A percentile compares a stretch with the other conserved stretches of the same genome.
Evolutionary conservation across 257 asterid species (phyloP).

Genomic region (Verbena officinalis): DNA sequence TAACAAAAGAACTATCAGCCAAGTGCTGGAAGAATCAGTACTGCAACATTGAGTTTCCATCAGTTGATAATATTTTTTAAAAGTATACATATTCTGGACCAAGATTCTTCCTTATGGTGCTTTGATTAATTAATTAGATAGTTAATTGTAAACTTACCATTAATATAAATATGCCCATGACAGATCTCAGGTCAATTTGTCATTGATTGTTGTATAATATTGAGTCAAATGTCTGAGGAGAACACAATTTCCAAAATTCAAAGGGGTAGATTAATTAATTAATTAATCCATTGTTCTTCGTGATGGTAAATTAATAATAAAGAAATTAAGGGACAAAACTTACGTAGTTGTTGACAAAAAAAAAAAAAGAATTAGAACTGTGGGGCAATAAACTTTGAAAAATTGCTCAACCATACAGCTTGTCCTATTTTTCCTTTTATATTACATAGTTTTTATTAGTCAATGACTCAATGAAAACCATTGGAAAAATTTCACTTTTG

Average conservation of each 20-base stretch:
- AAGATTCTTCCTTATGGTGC: slow-evolving; percentile 37
- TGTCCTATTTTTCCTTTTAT: too few relatives aligned
- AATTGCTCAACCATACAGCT: not conserved
- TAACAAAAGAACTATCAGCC: slow-evolving; percentile 3
- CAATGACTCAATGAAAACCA: too few relatives aligned
- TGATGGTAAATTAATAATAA: not conserved
- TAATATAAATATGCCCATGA: not conserved
- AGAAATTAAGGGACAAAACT: slow-evolving; percentile 13
- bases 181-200: slow-evolving; percentile 1
- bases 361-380: slow-evolving; percentile 42
- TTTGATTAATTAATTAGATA: not conserved
- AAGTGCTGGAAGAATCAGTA: slow-evolving; percentile 35
- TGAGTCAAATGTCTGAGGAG: slow-evolving; percentile 25
- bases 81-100: slow-evolving; percentile 32
- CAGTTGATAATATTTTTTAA: slow-evolving; percentile 6
- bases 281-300: not conserved
- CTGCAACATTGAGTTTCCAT: slow-evolving; percentile 25
- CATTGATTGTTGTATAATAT: not conserved
- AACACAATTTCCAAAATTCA: slow-evolving; percentile 12
- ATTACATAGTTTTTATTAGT: not conserved
- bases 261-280: not conserved
- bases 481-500: too few relatives aligned
- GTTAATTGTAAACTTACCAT: not conserved
- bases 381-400: not conserved
- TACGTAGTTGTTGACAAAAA: slow-evolving; percentile 34